phyloP scores from a whole-genome alignment of 345 rosid genomes.

The Eucalyptus erythrocorys region DNA sequence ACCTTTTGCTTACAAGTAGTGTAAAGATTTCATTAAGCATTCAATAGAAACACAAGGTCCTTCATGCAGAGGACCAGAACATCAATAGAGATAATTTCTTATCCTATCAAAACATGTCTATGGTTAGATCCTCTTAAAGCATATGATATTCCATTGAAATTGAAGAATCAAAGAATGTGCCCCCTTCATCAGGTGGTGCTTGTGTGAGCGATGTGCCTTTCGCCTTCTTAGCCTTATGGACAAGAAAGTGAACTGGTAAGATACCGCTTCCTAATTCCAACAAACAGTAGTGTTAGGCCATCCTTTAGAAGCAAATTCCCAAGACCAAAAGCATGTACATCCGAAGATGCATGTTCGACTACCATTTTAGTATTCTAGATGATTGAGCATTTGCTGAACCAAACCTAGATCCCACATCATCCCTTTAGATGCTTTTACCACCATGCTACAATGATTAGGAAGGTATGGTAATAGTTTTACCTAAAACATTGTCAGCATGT shows the following conservation, averaged over 20 bases:
- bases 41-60: neutral
- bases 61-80: neutral
- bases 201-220: neutral
- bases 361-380: neutral
- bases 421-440: neutral
- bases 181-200: neutral
- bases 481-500: neutral
- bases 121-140: neutral
- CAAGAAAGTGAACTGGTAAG: neutral
- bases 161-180: neutral
- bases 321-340: neutral
- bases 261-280: neutral
- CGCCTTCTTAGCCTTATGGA: neutral
- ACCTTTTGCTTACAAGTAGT: neutral
- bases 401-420: neutral
- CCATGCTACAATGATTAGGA: neutral
- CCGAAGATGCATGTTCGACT: neutral
- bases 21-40: neutral
- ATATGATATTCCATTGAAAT: neutral
- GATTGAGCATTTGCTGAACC: neutral
- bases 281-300: neutral
- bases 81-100: neutral
- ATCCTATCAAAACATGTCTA: neutral
- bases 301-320: neutral
- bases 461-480: neutral